Evolutionary conservation across 192 early-diverging fungal species (phyloP).

Genomic region (Coemansia sp.): DNA sequence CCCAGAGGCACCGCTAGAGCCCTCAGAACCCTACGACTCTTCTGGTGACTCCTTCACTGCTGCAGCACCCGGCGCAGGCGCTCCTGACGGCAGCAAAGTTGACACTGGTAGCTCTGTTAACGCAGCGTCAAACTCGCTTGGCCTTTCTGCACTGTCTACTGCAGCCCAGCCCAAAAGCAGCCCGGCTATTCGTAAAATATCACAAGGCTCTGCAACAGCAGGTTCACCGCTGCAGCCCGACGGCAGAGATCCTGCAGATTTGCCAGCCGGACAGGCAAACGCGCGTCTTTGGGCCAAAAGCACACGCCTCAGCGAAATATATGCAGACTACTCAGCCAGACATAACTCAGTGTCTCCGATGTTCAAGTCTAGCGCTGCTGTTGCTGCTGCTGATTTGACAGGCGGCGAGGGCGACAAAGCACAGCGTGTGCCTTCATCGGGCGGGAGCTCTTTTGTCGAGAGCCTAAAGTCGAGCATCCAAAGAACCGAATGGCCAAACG

Average conservation of each 20-base stretch:
- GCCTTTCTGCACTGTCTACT: conserved; percentile 34
- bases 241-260: background rate
- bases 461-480: conserved; percentile 44
- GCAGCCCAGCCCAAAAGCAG: conserved; percentile 13
- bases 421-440: conserved; percentile 10
- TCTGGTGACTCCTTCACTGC: background rate
- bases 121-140: conserved; percentile 26
- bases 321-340: conserved; percentile 55
- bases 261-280: conserved; percentile 9
- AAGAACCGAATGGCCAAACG: conserved; percentile 28
- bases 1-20: conserved; percentile 21
- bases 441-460: conserved; percentile 48
- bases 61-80: conserved; percentile 5
- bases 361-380: conserved; percentile 26
- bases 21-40: conserved; percentile 4
- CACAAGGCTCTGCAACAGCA: conserved; percentile 27
- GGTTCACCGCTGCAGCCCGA: conserved; percentile 9
- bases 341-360: conserved; percentile 47
- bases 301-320: conserved; percentile 56
- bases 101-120: background rate
- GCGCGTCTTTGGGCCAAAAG: conserved; percentile 51
- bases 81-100: conserved; percentile 5
- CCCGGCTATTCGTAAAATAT: conserved; percentile 18
- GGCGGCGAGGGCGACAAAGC: background rate
- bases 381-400: conserved; percentile 3